Evolutionary conservation across 306 rosid genomes (phyloP).

Genomic region (Vachellia pachyceras): DNA sequence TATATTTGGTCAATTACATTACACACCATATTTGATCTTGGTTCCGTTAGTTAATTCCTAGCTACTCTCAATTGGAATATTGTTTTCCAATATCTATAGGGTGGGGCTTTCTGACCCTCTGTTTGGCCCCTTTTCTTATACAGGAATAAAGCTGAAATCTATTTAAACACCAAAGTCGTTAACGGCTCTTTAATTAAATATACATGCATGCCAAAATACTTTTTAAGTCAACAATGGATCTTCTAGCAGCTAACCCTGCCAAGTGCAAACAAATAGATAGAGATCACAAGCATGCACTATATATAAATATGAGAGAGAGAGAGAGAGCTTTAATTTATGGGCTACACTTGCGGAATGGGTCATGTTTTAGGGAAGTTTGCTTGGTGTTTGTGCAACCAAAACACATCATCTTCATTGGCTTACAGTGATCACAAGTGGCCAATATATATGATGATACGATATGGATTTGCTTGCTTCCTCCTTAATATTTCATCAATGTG

Average conservation of each 20-base stretch:
- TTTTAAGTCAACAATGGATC: neutral
- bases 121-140: too few species aligned
- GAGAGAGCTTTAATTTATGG: neutral
- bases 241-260: neutral
- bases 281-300: neutral
- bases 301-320: too few species aligned
- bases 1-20: neutral
- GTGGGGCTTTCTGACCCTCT: neutral
- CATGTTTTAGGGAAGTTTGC: conserved; percentile 29
- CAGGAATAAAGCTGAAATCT: neutral
- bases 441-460: neutral
- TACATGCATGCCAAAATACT: neutral
- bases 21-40: too few species aligned
- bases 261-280: neutral
- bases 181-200: neutral
- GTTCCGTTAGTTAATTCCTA: too few species aligned
- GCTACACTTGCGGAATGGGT: conserved; percentile 38
- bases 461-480: neutral
- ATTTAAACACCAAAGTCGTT: neutral
- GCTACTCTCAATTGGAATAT: too few species aligned
- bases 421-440: neutral
- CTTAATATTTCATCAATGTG: neutral
- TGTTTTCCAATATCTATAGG: too few species aligned
- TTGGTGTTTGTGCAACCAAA: conserved; percentile 39
- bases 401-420: neutral